Conservation (phyloP, 257 asterid species). For the Vinca minor region DNA sequence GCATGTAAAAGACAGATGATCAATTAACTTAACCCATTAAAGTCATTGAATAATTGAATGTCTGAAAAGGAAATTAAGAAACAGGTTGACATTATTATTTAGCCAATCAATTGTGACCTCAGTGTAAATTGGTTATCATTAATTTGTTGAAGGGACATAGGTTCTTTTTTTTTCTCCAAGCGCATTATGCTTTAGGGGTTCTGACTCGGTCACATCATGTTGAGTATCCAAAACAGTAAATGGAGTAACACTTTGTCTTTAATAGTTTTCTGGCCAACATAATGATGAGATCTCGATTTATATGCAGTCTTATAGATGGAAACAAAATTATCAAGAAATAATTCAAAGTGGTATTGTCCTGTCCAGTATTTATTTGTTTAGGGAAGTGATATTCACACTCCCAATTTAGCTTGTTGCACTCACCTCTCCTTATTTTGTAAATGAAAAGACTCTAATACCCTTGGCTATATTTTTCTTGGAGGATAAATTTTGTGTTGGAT, state of each 20-base stretch:
- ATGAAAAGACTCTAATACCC: too few species aligned
- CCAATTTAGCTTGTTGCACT: too few species aligned
- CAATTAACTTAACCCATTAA: neutral
- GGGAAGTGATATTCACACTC: too few species aligned
- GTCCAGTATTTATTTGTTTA: too few species aligned
- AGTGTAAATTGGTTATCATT: neutral
- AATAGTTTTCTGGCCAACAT: neutral
- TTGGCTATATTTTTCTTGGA: too few species aligned
- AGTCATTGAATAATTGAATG: neutral
- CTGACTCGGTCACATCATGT: neutral
- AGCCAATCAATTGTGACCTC: neutral
- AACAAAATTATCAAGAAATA: neutral
- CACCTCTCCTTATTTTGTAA: too few species aligned
- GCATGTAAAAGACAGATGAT: neutral
- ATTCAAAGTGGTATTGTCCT: neutral
- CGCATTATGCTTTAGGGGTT: neutral
- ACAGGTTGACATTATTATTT: neutral
- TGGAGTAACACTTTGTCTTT: neutral
- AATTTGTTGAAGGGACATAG: neutral
- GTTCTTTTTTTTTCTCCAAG: neutral
- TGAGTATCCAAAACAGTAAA: neutral
- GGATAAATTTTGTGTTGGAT: too few species aligned
- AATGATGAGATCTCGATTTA: neutral
- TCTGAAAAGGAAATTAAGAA: neutral
- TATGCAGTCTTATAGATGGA: neutral